phyloP scores from a whole-genome alignment of 1,284 basidiomycete genomes.

The Gomphus bonarii region DNA sequence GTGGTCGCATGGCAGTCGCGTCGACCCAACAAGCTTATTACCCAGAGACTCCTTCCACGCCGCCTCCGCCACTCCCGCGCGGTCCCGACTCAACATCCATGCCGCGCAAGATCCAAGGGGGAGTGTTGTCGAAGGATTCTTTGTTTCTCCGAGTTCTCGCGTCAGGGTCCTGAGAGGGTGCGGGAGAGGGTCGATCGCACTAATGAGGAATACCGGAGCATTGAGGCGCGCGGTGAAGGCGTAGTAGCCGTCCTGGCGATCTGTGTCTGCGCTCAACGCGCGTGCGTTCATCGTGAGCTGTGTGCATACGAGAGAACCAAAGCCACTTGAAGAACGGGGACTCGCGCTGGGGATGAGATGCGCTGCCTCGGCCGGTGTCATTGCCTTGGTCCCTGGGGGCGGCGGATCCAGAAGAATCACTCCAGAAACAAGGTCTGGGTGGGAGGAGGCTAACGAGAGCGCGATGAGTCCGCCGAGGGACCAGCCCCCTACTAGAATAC shows the following conservation, averaged over 20 bases:
- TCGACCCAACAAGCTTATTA: not conserved
- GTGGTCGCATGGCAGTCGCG: not conserved
- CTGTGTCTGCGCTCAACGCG: not conserved
- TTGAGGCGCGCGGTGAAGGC: not conserved
- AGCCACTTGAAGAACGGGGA: not conserved
- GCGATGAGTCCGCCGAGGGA: not conserved
- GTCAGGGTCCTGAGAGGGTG: no score
- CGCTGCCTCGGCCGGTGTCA: not conserved
- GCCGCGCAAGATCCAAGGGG: not conserved
- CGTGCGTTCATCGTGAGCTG: not conserved
- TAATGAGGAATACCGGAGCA: not conserved
- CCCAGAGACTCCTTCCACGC: not conserved
- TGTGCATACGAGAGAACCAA: not conserved
- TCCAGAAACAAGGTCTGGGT: not conserved
- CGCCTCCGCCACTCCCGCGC: not conserved
- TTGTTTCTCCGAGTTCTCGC: not conserved
- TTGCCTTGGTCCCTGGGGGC: not conserved
- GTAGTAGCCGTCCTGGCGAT: not conserved
- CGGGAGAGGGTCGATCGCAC: not conserved
- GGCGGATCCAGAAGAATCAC: not conserved
- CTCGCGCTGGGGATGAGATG: not conserved
- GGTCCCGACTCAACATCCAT: not conserved
- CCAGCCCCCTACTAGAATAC: not conserved
- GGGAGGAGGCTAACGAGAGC: not conserved
- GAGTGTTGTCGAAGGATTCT: not conserved